Evolutionary conservation across 2,329 filamentous ascomycete genomes (phyloP), one percentile per base, ranked within the genome.

Genomic region (Penicillium sp.): DNA sequence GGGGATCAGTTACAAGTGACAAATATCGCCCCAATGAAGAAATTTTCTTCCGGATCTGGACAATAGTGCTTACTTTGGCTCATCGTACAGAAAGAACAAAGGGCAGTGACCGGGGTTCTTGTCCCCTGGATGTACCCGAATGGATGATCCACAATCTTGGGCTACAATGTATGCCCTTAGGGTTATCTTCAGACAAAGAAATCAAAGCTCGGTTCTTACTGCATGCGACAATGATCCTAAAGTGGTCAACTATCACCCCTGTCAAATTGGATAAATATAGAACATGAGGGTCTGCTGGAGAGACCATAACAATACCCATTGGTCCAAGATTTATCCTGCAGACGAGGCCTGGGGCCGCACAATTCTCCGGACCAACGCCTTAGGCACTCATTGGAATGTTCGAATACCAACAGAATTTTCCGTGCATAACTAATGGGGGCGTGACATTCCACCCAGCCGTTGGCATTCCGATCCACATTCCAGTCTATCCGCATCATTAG

Each of bases 391-490:
- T 45, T 58, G 56, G 55, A 53, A 56, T 64, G 65, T 62, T 64
- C 57, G 60, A 64, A 65, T 67, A 37, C 59, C 63, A 60, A 49
- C 47, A 52, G 57, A 59, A 59, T 63, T 51, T 63, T 67, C 55
- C 55, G 57, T 63, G 58, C 72, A 75, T 75, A 70, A 62, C 66
- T 69, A 56, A 54, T 55, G 62, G 57, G 56, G 68, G 69, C 64
- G 58, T 60, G 54, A 59, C 69, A 73, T 75, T 72, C 72, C 66
- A 58, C 59, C 63, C 60, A 70, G 61, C 63, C 67, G 53, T 58
- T 58, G 19, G 53, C 67, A 70, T 71, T 60, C 67, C 63, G 58
- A 44, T 39, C 50, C 58, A 61, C 65, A 71, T 68, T 69, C 68
- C 64, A 63, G 56, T 50, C 53, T 56, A 63, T 60, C 61, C 61